Percentiles rank a stretch among this genome's conserved stretches.
Evolutionary conservation across 768 basidiomycete species (phyloP).

Genomic region (Pisolithus microcarpus): DNA sequence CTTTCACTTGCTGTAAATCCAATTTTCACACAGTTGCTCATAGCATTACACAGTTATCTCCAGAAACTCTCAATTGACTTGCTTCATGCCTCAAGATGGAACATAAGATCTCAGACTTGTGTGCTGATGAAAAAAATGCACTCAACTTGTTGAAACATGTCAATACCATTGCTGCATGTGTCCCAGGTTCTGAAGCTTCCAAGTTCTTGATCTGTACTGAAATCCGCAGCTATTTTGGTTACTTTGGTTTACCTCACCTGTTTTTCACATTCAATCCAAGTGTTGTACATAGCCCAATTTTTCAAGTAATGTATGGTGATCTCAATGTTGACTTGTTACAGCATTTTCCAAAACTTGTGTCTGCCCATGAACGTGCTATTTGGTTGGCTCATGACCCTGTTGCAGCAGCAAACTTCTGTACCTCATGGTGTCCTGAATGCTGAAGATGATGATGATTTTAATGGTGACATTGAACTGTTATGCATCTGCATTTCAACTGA

Average conservation of each 20-base stretch:
- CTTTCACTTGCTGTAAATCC: background rate
- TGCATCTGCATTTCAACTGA: background rate
- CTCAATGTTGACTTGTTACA: background rate
- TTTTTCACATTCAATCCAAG: constrained; percentile 23
- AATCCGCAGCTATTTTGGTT: constrained; percentile 22
- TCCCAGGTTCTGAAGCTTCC: constrained; percentile 26
- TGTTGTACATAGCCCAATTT: constrained; percentile 21
- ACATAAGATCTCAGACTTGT: no score
- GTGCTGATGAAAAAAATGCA: constrained; percentile 4
- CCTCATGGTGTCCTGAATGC: no score
- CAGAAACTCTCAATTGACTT: no score
- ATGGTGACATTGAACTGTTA: background rate
- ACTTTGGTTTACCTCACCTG: constrained; percentile 23
- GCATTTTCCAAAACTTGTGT: constrained; percentile 15
- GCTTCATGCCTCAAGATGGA: no score
- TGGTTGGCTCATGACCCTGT: constrained; percentile 27
- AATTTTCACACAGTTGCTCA: background rate
- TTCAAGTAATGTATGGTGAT: constrained; percentile 26
- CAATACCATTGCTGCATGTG: constrained; percentile 22
- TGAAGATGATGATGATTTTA: background rate
- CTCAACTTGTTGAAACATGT: constrained; percentile 20
- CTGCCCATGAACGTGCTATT: constrained; percentile 12
- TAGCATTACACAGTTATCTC: no score
- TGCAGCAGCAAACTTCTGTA: constrained; percentile 28
- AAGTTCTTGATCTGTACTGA: constrained; percentile 19